Conservation (phyloP, 345 rosid species). For the Chamaenerion angustifolium region DNA sequence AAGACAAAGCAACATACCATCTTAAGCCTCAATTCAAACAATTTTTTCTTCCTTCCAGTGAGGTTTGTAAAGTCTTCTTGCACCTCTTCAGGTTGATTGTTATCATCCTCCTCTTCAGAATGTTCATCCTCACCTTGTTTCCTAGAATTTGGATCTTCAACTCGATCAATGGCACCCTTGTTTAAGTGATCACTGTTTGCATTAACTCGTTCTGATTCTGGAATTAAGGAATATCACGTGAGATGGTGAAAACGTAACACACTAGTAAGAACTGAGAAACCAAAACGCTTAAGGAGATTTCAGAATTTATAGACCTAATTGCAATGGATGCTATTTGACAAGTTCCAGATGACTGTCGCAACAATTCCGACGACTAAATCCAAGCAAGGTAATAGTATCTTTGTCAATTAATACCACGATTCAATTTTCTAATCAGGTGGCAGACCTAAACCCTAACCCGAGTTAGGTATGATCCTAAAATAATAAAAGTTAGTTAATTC, state of each 20-base stretch:
- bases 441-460: no score
- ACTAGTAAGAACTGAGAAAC: background rate
- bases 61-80: conserved; percentile 51
- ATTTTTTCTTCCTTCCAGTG: conserved; percentile 69
- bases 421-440: no score
- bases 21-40: conserved; percentile 73
- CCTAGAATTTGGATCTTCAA: conserved; percentile 18
- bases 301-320: no score
- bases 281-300: no score
- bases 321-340: no score
- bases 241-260: background rate
- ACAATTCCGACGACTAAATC: no score
- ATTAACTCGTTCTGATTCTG: conserved; percentile 27
- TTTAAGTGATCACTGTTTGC: conserved; percentile 12
- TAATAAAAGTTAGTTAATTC: background rate
- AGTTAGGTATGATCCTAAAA: no score
- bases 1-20: conserved; percentile 31
- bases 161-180: conserved; percentile 14
- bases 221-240: conserved; percentile 1
- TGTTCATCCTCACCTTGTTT: conserved; percentile 25
- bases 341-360: no score
- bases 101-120: conserved; percentile 34
- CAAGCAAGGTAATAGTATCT: no score
- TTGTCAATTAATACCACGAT: no score
- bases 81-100: conserved; percentile 25